phyloP scores from a whole-genome alignment of 1,139 yeast species.

The Kluyveromyces marxianus region DNA sequence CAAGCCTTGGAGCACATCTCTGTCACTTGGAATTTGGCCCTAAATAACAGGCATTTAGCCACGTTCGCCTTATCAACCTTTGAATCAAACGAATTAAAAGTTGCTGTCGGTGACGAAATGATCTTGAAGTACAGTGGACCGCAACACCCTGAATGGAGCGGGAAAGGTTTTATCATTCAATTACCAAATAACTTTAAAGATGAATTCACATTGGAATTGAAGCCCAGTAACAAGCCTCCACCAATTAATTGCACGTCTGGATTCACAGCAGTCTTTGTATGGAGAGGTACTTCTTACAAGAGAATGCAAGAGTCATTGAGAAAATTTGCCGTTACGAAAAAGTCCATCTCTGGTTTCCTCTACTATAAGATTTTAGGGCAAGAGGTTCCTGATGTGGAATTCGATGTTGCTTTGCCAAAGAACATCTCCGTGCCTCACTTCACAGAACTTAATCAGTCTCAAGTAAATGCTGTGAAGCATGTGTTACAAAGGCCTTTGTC shows the following conservation, averaged over 20 bases:
- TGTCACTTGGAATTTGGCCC: constrained; percentile 68
- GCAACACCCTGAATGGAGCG: constrained; percentile 55
- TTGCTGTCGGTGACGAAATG: constrained; percentile 86
- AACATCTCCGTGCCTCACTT: constrained; percentile 59
- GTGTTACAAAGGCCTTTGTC: constrained; percentile 73
- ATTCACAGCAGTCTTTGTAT: constrained; percentile 80
- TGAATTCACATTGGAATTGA: constrained; percentile 66
- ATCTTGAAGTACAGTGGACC: constrained; percentile 51
- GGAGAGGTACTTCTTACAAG: constrained; percentile 80
- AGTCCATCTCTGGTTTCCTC: constrained; percentile 68
- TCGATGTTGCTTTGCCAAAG: constrained; percentile 53
- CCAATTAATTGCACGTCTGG: constrained; percentile 53
- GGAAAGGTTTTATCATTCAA: constrained; percentile 62
- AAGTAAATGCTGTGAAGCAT: constrained; percentile 64
- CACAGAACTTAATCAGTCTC: constrained; percentile 69
- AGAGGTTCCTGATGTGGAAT: constrained; percentile 58
- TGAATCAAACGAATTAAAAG: constrained; percentile 59
- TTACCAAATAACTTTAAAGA: constrained; percentile 65
- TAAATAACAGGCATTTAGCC: constrained; percentile 60
- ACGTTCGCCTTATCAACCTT: constrained; percentile 61
- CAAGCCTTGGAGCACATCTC: constrained; percentile 69
- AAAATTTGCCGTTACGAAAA: constrained; percentile 61
- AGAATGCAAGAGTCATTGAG: constrained; percentile 79
- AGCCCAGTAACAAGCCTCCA: constrained; percentile 31
- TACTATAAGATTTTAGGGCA: constrained; percentile 81